Conservation (phyloP, 257 asterid species). For the Rehmannia glutinosa region DNA sequence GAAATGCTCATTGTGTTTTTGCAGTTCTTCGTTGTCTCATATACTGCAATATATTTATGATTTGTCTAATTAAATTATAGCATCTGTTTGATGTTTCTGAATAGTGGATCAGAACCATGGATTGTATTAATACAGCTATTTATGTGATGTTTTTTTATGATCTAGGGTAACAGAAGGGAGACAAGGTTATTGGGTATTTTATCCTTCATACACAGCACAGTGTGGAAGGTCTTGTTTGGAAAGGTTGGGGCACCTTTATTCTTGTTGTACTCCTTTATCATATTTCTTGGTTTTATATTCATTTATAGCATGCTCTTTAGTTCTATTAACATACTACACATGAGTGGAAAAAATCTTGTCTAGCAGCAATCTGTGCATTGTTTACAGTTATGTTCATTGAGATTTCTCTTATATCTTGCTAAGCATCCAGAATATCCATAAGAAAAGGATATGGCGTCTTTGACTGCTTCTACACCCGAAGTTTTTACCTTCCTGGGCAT, state of each 20-base stretch:
- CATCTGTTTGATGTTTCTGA: neutral
- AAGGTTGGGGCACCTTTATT: constrained; percentile 38
- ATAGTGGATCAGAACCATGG: neutral
- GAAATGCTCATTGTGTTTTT: neutral
- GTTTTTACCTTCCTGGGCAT: neutral
- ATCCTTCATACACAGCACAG: constrained; percentile 83
- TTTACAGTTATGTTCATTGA: neutral
- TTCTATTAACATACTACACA: neutral
- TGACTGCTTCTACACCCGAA: neutral
- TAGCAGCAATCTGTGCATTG: neutral
- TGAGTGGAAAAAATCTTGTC: neutral
- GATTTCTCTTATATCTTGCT: neutral
- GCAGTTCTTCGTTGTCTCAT: neutral
- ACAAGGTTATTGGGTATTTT: constrained; percentile 68
- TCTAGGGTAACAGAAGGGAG: constrained; percentile 79
- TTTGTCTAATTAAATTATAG: neutral
- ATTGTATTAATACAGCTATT: neutral
- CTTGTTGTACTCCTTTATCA: neutral
- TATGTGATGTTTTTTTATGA: neutral
- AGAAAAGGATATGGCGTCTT: neutral
- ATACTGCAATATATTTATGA: neutral
- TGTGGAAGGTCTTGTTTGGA: constrained; percentile 85
- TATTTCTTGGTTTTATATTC: neutral
- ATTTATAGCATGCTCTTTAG: neutral
- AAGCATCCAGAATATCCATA: neutral